Percentiles rank a stretch among this genome's conserved stretches.
phyloP scores from a whole-genome alignment of 148 eudicot species.

The Fallopia convolvulus region DNA sequence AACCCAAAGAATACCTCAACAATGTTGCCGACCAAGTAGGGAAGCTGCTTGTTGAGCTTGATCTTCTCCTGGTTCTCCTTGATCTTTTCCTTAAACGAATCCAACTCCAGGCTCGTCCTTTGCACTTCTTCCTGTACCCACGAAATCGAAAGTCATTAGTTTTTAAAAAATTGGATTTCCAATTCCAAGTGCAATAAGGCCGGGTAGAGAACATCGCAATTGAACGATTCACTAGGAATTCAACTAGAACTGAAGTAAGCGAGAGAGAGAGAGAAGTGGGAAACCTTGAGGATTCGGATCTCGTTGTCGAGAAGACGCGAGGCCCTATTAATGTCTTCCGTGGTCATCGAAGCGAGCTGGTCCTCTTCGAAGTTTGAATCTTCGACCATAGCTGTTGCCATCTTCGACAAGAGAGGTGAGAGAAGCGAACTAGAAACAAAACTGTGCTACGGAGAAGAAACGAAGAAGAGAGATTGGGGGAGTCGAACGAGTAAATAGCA shows the following conservation, averaged over 20 bases:
- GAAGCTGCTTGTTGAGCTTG: slow-evolving; percentile 92
- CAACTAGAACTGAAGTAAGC: neutral
- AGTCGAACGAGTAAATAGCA: neutral
- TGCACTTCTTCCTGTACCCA: slow-evolving; percentile 65
- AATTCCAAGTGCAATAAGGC: neutral
- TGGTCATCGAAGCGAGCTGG: slow-evolving; percentile 65
- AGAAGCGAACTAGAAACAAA: neutral
- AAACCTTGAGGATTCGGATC: slow-evolving; percentile 70
- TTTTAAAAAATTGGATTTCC: neutral
- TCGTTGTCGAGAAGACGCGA: slow-evolving; percentile 85
- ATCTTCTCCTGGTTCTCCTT: slow-evolving; percentile 98
- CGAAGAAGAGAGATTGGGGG: neutral
- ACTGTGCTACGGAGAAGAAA: neutral
- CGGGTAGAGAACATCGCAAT: neutral
- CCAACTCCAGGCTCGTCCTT: slow-evolving; percentile 64
- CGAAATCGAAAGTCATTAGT: neutral
- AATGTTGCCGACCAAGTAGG: slow-evolving; percentile 88
- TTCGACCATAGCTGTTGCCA: slow-evolving; percentile 83
- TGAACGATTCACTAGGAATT: neutral
- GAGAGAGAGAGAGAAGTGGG: neutral
- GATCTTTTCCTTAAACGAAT: slow-evolving; percentile 74
- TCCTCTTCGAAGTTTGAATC: slow-evolving; percentile 66
- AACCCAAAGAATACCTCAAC: slow-evolving; percentile 55
- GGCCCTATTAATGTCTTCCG: slow-evolving; percentile 66
- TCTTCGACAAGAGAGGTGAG: slow-evolving; percentile 11